Evolutionary conservation across 2,329 filamentous ascomycete genomes (phyloP), one percentile per base, ranked within the genome.

Genomic region (Penicillium occitanis): DNA sequence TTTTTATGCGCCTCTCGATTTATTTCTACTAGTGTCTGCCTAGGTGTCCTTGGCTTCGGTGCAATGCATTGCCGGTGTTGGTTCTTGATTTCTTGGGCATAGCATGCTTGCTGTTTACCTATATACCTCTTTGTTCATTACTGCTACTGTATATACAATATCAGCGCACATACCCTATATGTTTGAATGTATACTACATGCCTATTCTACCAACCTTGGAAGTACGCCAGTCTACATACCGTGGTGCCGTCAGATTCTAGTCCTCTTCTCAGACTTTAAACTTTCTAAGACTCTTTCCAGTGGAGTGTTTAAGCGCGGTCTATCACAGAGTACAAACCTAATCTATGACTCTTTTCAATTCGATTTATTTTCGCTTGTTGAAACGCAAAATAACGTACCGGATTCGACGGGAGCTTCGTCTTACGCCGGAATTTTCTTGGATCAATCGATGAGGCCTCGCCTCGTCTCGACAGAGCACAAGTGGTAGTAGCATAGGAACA

Each of bases 31-130:
- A 22, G 44, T 46, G 25, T 2, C 13, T 46, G 35, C 19, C 17
- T 22, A 10, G 17, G 14, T 35, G 17, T 55, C 51, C 10, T 55
- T 19, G 51, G 28, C 30, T 55, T 55, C 30, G 30, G n/a, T 22
- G 33, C 53, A 57, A 55, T 57, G 53, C 53, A 57, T 57, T 57
- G 53, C 53, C 33, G 53, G 53, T 57, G 53, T 57, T 57, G n/a
- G 53, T 57, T 30, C 53, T 37, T 37, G 53, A 57, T 57, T 57
- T 57, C 14, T 11, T 55, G 30, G 17, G 35, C 53, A 37, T 57
- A 57, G 30, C 33, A 37, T 57, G n/a, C n/a, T 35, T 57, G 53
- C 37, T 64, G 19, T 51, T 53, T 44, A 19, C 25, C 25, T 14
- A 35, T 25, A 48, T 46, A 35, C 13, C 11, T 50, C 7, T 65